A percentile compares a stretch with the other conserved stretches of the same genome.
Evolutionary conservation across 1,139 yeast species (phyloP).

Genomic region (Maudiozyma humilis): DNA sequence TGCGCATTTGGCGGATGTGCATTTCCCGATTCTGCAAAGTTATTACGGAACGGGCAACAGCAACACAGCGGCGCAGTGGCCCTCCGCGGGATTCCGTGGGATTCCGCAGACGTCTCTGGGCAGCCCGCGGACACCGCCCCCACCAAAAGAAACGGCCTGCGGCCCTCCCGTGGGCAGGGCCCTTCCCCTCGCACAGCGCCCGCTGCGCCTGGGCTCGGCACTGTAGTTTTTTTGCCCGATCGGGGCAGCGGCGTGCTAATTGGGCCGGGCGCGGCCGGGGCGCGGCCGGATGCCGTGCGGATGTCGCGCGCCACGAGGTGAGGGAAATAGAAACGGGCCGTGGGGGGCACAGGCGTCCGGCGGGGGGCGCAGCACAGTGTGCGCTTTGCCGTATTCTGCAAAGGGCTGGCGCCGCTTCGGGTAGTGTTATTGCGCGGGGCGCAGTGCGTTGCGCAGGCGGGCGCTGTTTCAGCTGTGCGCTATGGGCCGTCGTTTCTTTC

Average conservation of each 20-base stretch:
- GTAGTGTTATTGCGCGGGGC: neutral
- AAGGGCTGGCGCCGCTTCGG: neutral
- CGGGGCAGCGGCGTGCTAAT: neutral
- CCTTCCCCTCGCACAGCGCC: neutral
- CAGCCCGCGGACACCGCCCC: neutral
- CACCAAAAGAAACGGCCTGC: neutral
- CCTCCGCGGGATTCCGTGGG: too few species aligned
- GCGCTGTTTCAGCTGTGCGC: too few species aligned
- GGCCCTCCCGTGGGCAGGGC: too few species aligned
- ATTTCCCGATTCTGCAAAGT: neutral
- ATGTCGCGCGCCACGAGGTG: too few species aligned
- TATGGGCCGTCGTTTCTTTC: too few species aligned
- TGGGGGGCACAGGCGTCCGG: too few species aligned
- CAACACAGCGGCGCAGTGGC: neutral
- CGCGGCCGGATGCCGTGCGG: too few species aligned
- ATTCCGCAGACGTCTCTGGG: too few species aligned
- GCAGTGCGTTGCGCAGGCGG: too few species aligned
- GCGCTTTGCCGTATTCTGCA: neutral
- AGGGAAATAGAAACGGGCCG: neutral
- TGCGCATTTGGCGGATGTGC: too few species aligned
- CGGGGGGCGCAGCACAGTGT: too few species aligned
- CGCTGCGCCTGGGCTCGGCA: neutral
- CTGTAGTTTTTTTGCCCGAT: neutral
- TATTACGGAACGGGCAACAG: neutral
- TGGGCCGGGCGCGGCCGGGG: neutral